Percentiles rank a stretch among this genome's conserved stretches.
These are phyloP conservation scores for Gillenia trifoliata DNA, from an alignment of 306 rosid genomes.

Conservation along the genomic window DNA sequence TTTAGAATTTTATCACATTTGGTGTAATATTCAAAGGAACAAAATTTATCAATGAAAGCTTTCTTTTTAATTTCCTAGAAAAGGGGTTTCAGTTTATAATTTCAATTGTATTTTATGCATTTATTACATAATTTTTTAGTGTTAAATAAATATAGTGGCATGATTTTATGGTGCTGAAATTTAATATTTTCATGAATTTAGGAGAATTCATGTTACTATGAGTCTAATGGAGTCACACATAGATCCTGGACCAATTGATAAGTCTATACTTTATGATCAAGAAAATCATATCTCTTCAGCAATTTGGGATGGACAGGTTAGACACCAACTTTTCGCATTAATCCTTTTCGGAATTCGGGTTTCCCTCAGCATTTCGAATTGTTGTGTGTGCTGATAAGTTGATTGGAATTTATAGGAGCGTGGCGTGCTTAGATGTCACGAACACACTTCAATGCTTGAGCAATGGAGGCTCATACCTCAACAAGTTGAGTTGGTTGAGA, in stretches of 20 bases:
- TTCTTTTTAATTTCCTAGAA: not conserved
- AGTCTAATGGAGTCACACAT: constrained; percentile 49
- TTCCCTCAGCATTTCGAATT: not conserved
- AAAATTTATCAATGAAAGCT: not conserved
- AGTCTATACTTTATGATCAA: constrained; percentile 78
- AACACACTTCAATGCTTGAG: constrained; percentile 89
- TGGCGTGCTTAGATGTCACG: constrained; percentile 90
- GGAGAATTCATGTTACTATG: constrained; percentile 16
- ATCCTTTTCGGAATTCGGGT: not conserved
- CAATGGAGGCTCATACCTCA: constrained; percentile 78
- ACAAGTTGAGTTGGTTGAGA: constrained; percentile 77
- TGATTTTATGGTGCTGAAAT: not conserved
- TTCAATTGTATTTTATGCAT: no score
- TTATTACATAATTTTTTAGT: not conserved
- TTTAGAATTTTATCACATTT: not conserved
- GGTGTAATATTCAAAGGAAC: not conserved
- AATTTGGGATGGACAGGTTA: constrained; percentile 92
- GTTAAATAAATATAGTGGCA: constrained; percentile 6
- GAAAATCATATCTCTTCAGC: constrained; percentile 92
- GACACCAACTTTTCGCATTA: constrained; percentile 6
- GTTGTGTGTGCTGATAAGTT: not conserved
- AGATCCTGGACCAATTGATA: constrained; percentile 78
- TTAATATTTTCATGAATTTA: constrained; percentile 14
- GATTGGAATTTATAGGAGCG: constrained; percentile 52
- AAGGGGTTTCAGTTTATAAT: not conserved